Evolutionary conservation across 441 rosid species (phyloP), one percentile per base, ranked within the genome.

Genomic region (Corymbia calophylla): DNA sequence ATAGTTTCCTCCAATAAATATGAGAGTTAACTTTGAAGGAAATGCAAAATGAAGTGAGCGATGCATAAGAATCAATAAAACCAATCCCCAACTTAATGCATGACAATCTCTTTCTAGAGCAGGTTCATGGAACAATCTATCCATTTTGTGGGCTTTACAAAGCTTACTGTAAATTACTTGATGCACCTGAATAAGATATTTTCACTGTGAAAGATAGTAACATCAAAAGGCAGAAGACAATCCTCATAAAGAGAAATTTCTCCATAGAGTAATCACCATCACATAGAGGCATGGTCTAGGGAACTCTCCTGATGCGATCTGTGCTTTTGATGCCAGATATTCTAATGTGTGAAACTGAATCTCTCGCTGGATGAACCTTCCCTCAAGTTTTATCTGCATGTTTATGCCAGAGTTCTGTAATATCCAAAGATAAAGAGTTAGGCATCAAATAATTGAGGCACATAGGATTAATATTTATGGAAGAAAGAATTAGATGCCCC

Each of bases 261-360:
- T 60, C 15, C 66, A 60, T 27, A 60, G 66, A 60, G 66, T 60
- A 60, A 60, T 60, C 66, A 60, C 66, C n/a, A 60, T 27, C 7
- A 3, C 66, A 12, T 27, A 27, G 17, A 60, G 66, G 31, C 31
- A 11, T 60, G 66, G 66, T 58, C 64, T 58, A 23, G 39, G 88
- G 53, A 89, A 91, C 70, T 87, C 64, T 90, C 66, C 89, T 88
- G 90, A 91, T 62, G 48, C 88, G 88, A 82, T 91, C 89, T 87
- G 54, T 90, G 86, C 89, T 73, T 48, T 92, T 91, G 60, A 39
- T 44, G 66, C 70, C 47, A 87, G 93, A 89, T 89, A 84, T 93
- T 92, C 89, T 90, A 51, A 39, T 32, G 48, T 87, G 90, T 89
- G 92, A 88, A 91, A 89, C 89, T 82, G 86, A 86, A 93, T 73